Evolutionary conservation across 768 basidiomycete species (phyloP).

Genomic region (Galerina marginata): DNA sequence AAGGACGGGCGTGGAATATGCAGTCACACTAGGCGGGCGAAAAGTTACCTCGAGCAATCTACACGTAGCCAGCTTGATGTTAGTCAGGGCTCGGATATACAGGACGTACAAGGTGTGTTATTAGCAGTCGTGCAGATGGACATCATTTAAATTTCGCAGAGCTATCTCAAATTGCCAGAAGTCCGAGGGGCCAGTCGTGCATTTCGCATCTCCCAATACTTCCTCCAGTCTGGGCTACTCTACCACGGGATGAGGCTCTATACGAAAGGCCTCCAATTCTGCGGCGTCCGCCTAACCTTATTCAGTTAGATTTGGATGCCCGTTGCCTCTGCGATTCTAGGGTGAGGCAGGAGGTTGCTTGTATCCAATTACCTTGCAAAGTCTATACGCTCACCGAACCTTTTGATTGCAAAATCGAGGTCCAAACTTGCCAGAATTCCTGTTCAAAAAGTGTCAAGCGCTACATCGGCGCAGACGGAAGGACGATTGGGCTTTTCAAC

Average conservation of each 20-base stretch:
- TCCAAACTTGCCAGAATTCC: slow-evolving; percentile 1
- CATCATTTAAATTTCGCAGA: too few relatives aligned
- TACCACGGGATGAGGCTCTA: too few relatives aligned
- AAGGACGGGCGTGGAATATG: background rate
- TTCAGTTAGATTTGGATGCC: background rate
- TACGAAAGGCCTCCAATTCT: too few relatives aligned
- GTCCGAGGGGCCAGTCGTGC: too few relatives aligned
- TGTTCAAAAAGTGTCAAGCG: slow-evolving; percentile 3
- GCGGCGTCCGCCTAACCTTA: too few relatives aligned
- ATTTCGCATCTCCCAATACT: too few relatives aligned
- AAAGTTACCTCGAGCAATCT: background rate
- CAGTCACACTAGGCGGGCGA: background rate
- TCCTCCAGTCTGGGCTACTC: too few relatives aligned
- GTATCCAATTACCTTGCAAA: background rate
- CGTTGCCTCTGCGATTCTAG: background rate
- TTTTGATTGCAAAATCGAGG: slow-evolving; percentile 5
- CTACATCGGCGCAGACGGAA: slow-evolving; percentile 33
- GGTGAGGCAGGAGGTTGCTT: background rate
- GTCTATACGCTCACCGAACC: slow-evolving; percentile 4
- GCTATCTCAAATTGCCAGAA: too few relatives aligned
- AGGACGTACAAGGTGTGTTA: too few relatives aligned
- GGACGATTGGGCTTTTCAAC: slow-evolving; percentile 33
- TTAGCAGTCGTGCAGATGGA: too few relatives aligned
- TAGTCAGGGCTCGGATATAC: too few relatives aligned
- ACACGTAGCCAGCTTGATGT: too few relatives aligned